These are phyloP conservation scores for Flueggea neowawraea DNA, from an alignment of 441 rosid species.

Conservation along the genomic window DNA sequence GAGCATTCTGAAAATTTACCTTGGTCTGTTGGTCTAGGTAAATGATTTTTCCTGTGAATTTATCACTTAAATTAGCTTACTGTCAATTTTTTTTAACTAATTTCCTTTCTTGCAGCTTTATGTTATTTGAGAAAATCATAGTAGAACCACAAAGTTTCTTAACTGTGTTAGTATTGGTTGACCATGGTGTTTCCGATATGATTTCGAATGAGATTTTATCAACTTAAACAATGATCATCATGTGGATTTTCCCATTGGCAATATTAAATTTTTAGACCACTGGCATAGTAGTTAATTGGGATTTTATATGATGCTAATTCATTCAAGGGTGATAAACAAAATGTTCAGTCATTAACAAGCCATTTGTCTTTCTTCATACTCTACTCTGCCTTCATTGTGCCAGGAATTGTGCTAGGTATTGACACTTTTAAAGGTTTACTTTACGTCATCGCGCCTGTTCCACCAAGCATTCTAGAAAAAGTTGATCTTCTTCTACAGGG, in stretches of 20 bases:
- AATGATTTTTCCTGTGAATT: constrained; percentile 14
- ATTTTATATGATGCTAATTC: no score
- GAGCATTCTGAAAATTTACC: constrained; percentile 59
- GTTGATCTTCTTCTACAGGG: constrained; percentile 88
- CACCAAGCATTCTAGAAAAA: constrained; percentile 61
- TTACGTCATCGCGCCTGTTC: constrained; percentile 80
- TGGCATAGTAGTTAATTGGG: no score
- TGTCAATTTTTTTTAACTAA: background rate
- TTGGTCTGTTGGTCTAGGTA: constrained; percentile 89
- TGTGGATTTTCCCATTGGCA: no score
- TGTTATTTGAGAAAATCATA: no score
- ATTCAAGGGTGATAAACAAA: background rate
- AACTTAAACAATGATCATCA: no score
- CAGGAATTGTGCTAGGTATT: constrained; percentile 90
- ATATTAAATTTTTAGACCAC: no score
- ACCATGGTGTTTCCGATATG: no score
- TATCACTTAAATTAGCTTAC: background rate
- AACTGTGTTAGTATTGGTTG: constrained; percentile 1
- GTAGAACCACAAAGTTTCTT: no score
- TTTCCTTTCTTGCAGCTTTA: no score
- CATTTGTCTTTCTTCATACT: background rate
- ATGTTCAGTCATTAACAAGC: background rate
- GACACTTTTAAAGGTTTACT: constrained; percentile 63
- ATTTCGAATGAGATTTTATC: no score
- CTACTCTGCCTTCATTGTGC: constrained; percentile 15